Conservation (phyloP, 768 basidiomycete species). For the Dioszegia crocea region DNA sequence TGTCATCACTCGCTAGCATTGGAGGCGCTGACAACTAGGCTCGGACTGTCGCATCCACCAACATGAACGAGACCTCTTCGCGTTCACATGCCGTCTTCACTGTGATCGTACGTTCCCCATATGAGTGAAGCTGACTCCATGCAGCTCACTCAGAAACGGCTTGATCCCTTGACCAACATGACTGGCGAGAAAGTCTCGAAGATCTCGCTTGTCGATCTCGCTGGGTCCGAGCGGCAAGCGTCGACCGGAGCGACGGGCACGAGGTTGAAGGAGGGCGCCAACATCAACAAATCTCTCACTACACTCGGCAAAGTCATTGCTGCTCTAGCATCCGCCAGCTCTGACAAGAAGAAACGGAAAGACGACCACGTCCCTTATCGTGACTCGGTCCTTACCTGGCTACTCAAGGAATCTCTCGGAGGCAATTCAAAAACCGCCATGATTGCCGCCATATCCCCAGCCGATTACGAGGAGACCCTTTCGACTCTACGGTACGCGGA, state of each 20-base stretch:
- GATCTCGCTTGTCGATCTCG: constrained; percentile 94
- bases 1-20: background rate
- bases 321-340: constrained; percentile 65
- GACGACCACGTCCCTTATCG: constrained; percentile 96
- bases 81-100: constrained; percentile 99
- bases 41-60: constrained; percentile 94
- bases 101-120: constrained; percentile 52
- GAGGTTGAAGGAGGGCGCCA: constrained; percentile 92
- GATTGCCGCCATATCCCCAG: constrained; percentile 87
- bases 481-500: constrained; percentile 94
- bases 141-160: constrained; percentile 83
- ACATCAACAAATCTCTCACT: constrained; percentile 97
- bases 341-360: constrained; percentile 72
- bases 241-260: constrained; percentile 93
- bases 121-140: constrained; percentile 4
- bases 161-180: constrained; percentile 76
- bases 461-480: constrained; percentile 76
- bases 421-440: constrained; percentile 76
- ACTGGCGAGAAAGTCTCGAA: constrained; percentile 98
- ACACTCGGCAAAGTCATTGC: constrained; percentile 98
- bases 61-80: constrained; percentile 99
- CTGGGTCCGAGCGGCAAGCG: constrained; percentile 93
- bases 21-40: constrained; percentile 53
- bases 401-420: constrained; percentile 94
- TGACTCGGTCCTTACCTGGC: constrained; percentile 96